Evolutionary conservation across 805 yeast genomes (phyloP).

Genomic region (Pichia paraexigua): DNA sequence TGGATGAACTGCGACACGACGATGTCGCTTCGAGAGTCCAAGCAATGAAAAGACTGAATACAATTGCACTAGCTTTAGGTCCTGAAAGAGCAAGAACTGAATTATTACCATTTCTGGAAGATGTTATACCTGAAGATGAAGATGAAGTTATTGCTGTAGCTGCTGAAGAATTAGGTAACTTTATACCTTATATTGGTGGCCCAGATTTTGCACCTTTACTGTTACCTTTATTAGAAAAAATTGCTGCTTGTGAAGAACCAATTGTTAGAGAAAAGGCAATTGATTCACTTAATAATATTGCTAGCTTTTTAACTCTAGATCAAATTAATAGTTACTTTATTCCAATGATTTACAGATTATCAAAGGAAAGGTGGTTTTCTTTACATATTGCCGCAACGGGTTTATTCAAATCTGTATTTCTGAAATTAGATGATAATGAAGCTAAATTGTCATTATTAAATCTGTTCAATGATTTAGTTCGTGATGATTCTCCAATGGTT

Average conservation of each 20-base stretch:
- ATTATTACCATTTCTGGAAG: slow-evolving; percentile 81
- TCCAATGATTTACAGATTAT: slow-evolving; percentile 68
- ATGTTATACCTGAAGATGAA: slow-evolving; percentile 92
- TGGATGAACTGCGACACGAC: slow-evolving; percentile 93
- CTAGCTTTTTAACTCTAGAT: slow-evolving; percentile 49
- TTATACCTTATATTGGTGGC: slow-evolving; percentile 89
- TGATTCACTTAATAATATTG: slow-evolving; percentile 67
- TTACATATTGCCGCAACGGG: slow-evolving; percentile 89
- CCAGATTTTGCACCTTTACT: slow-evolving; percentile 49
- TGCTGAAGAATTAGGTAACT: slow-evolving; percentile 83
- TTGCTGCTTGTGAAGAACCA: slow-evolving; percentile 93
- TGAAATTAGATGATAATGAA: slow-evolving; percentile 43
- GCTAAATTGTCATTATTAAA: slow-evolving; percentile 56
- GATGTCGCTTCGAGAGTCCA: slow-evolving; percentile 89
- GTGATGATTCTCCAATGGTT: slow-evolving; percentile 97
- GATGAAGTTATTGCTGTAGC: slow-evolving; percentile 94
- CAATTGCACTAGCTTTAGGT: slow-evolving; percentile 91
- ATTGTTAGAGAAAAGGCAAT: slow-evolving; percentile 93
- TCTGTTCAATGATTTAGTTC: slow-evolving; percentile 60
- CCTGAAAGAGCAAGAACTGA: slow-evolving; percentile 88
- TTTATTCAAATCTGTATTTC: slow-evolving; percentile 62
- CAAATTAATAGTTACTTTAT: slow-evolving; percentile 63
- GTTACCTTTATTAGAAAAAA: slow-evolving; percentile 65
- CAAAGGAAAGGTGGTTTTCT: slow-evolving; percentile 92
- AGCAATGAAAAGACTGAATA: slow-evolving; percentile 90